phyloP scores from a whole-genome alignment of 805 yeast species.

The Metschnikowia cubensis region DNA sequence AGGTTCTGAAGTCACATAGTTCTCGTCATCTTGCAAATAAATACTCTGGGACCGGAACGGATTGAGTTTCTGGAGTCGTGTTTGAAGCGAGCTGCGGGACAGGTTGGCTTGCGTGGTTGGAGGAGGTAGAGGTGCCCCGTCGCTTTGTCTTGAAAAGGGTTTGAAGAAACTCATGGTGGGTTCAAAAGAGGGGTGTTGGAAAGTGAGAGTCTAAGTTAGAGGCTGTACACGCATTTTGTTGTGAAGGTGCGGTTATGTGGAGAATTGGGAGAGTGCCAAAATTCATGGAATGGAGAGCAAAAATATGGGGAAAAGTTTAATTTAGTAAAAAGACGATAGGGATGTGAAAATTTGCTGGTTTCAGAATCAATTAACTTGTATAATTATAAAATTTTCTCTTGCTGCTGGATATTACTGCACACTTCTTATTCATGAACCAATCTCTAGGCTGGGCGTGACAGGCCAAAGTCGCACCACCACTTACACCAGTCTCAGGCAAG shows the following conservation, averaged over 20 bases:
- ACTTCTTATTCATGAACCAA: too few species aligned
- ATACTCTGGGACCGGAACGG: constrained; percentile 38
- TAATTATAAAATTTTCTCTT: too few species aligned
- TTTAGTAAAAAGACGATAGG: too few species aligned
- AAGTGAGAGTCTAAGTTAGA: too few species aligned
- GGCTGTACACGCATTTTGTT: background rate
- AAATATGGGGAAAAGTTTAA: background rate
- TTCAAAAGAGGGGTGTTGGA: too few species aligned
- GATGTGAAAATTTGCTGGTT: too few species aligned
- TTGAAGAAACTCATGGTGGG: constrained; percentile 38
- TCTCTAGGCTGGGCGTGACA: background rate
- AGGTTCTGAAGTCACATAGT: constrained; percentile 41
- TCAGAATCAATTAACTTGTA: too few species aligned
- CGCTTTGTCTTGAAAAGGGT: constrained; percentile 29
- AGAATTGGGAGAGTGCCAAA: background rate
- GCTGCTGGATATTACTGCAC: too few species aligned
- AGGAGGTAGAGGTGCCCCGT: constrained; percentile 35
- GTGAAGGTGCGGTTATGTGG: background rate
- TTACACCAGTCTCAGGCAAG: background rate
- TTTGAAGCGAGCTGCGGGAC: constrained; percentile 21
- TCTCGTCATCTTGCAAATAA: constrained; percentile 40
- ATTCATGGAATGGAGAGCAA: background rate
- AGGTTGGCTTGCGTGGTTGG: constrained; percentile 31
- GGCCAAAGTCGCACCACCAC: background rate
- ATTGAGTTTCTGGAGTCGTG: constrained; percentile 33